Evolutionary conservation across 2,329 filamentous ascomycete species (phyloP), one percentile per base, ranked within the genome.

Genomic region (Pestalotiopsis fici): DNA sequence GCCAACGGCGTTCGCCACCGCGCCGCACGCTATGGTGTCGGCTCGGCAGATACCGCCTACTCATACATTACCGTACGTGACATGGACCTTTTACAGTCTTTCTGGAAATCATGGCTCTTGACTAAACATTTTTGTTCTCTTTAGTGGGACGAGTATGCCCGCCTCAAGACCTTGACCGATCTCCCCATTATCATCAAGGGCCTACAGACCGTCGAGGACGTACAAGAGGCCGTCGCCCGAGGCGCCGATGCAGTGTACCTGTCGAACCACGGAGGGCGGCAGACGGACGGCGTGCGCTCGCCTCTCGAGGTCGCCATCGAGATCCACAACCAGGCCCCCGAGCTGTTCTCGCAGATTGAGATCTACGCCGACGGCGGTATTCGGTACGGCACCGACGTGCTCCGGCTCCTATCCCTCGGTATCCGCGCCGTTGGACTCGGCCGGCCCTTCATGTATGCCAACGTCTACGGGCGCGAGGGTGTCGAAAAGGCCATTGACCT

Each of bases 381-480:
- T n/a, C 72, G 78, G 2, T 76, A 76, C 66, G 78, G 78, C 18
- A 70, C 72, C 56, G 78, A 80, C 66, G 71, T 77, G 4, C 66
- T 79, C 56, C 77, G 78, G 68, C 66, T 78, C 21, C 71, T 80
- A 4, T 76, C 78, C 0, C 71, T 79, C 12, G 78, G 78, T 6
- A 78, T 78, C 9, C 69, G 70, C 9, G 76, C 75, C 31, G 77
- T 80, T 23, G 73, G 83, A n/a, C 68, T 86, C 3, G 83, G 82
- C 11, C 72, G 83, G n/a, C 78, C 81, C 13, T 78, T 83, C 69
- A 84, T 86, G 82, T 86, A 79, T 71, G 79, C 82, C n/a, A 85
- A 85, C 70, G 74, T 81, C 23, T 86, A 82, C 69, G 84, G 84
- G 7, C 74, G 75, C 31, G 77, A 78, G 4, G 84, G 84, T 35